Evolutionary conservation across 139 green algal species (phyloP).

Genomic region (Chlorella sorokiniana): DNA sequence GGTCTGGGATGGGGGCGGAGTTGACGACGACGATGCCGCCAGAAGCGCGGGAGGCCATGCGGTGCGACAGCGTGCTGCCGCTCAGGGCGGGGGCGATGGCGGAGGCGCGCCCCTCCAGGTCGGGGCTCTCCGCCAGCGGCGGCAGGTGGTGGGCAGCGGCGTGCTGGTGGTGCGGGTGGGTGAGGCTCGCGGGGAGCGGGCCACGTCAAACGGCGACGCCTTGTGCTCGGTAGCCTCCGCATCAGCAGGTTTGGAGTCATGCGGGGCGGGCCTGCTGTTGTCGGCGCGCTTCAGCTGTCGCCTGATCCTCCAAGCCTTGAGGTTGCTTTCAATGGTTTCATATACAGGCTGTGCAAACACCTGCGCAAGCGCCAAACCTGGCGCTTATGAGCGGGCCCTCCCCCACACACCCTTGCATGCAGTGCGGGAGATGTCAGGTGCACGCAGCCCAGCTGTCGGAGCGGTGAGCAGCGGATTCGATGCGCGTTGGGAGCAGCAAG

Average conservation of each 20-base stretch:
- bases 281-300: background rate
- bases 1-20: constrained; percentile 7
- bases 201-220: background rate
- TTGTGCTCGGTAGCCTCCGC: background rate
- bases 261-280: too few species aligned
- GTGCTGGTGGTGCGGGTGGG: background rate
- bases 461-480: too few species aligned
- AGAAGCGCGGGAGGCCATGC: background rate
- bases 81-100: background rate
- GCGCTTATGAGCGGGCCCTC: too few species aligned
- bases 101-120: background rate
- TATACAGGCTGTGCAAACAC: constrained; percentile 15
- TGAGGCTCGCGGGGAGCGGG: background rate
- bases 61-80: too few species aligned
- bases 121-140: background rate
- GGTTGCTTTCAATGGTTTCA: background rate
- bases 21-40: background rate
- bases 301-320: constrained; percentile 13
- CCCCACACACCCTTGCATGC: too few species aligned
- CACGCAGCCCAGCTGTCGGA: too few species aligned
- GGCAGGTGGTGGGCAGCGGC: constrained; percentile 1
- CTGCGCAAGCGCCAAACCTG: too few species aligned
- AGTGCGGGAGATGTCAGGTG: too few species aligned
- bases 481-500: too few species aligned
- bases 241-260: background rate